Evolutionary conservation across 495 filamentous ascomycete genomes (phyloP).

Genomic region (Penicillium taxi): DNA sequence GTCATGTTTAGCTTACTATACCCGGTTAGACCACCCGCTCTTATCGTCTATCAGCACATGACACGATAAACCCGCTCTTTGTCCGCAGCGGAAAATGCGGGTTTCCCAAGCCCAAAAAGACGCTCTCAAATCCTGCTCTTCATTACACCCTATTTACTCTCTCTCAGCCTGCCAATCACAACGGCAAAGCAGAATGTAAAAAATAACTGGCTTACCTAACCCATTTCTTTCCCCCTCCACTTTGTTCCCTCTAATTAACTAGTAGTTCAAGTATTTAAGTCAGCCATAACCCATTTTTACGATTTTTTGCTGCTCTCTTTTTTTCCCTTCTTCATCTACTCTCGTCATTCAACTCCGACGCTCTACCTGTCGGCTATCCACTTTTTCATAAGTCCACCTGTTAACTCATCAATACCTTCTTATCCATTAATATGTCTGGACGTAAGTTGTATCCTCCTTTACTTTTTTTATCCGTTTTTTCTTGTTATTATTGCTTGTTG

Average conservation of each 20-base stretch:
- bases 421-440: slow-evolving; percentile 75
- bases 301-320: slow-evolving; percentile 12
- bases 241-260: slow-evolving; percentile 18
- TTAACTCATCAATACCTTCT: slow-evolving; percentile 11
- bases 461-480: slow-evolving; percentile 11
- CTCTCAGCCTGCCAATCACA: slow-evolving; percentile 34
- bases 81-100: slow-evolving; percentile 18
- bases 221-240: slow-evolving; percentile 7
- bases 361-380: slow-evolving; percentile 17
- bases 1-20: too few species aligned
- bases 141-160: slow-evolving; percentile 38
- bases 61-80: too few species aligned
- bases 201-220: slow-evolving; percentile 21
- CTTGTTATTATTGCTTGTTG: slow-evolving; percentile 10
- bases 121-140: slow-evolving; percentile 34
- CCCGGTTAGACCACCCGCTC: too few species aligned
- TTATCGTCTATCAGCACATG: too few species aligned
- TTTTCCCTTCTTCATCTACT: slow-evolving; percentile 11
- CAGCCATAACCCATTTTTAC: slow-evolving; percentile 13
- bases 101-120: slow-evolving; percentile 19
- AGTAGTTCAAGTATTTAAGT: slow-evolving; percentile 25
- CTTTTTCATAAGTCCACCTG: slow-evolving; percentile 19
- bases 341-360: slow-evolving; percentile 17
- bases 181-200: slow-evolving; percentile 27
- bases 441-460: slow-evolving; percentile 57